A percentile compares a stretch with the other conserved stretches of the same genome.
Evolutionary conservation across 2,329 filamentous ascomycete genomes (phyloP).

Genomic region (Blumeria hordei): DNA sequence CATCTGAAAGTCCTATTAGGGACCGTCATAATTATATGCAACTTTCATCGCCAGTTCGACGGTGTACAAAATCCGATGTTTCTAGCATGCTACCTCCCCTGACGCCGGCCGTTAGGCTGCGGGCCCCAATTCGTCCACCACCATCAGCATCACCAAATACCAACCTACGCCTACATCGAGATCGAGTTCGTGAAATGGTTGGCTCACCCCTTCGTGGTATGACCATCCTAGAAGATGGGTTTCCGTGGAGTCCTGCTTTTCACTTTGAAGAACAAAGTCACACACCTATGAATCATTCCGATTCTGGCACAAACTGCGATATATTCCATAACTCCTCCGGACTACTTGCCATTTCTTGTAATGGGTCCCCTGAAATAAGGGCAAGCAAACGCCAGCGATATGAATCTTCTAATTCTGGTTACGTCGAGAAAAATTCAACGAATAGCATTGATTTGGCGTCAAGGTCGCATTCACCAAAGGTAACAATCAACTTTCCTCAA

Average conservation of each 20-base stretch:
- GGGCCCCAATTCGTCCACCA: constrained; percentile 29
- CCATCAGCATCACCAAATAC: constrained; percentile 81
- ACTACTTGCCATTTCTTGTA: constrained; percentile 23
- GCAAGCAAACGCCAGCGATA: constrained; percentile 32
- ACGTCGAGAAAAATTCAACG: background rate
- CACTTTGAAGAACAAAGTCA: constrained; percentile 34
- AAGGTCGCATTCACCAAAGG: background rate
- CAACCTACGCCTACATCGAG: constrained; percentile 68
- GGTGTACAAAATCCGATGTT: constrained; percentile 18
- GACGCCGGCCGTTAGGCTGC: constrained; percentile 67
- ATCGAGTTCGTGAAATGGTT: constrained; percentile 57
- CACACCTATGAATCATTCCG: constrained; percentile 19
- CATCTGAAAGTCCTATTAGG: constrained; percentile 75
- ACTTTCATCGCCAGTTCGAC: constrained; percentile 45
- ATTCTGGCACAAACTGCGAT: constrained; percentile 30
- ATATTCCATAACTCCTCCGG: constrained; percentile 27
- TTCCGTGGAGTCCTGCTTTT: constrained; percentile 44
- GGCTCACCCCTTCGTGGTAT: constrained; percentile 45
- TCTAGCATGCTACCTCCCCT: constrained; percentile 48
- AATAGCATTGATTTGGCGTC: background rate
- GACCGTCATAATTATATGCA: constrained; percentile 22
- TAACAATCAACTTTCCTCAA: background rate
- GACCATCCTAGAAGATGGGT: constrained; percentile 24
- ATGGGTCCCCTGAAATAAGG: constrained; percentile 43
- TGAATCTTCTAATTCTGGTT: constrained; percentile 26